Evolutionary conservation across 108 stramenopile genomes (phyloP), one percentile per base, ranked within the genome.

Genomic region (Discostella stelligeroides): DNA sequence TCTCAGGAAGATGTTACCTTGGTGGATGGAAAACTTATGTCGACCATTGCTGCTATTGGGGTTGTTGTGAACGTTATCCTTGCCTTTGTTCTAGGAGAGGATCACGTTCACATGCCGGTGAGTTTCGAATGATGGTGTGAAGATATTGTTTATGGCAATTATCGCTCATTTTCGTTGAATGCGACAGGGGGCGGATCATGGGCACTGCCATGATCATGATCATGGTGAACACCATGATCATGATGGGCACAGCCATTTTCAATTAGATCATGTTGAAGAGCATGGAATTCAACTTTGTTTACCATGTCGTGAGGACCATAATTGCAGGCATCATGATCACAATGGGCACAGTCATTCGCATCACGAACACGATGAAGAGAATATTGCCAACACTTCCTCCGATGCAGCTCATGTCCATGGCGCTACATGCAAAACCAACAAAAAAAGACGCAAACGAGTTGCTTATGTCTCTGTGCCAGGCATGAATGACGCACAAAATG

Each of bases 11-110:
- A 85, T 13, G 18, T 57, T 12, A 47, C 68, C 11, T 8, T 72
- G 28, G 92, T 98, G 11, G 89, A 98, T 68, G 98, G 97, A 58
- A 80, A 71, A 29, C 27, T 98, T 55, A 98, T 98, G 98, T 71
- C 69, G 23, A 58, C 78, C 7, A 82, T 97, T 39, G 98, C 96
- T 0, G 45, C 70, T 25, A 86, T 98, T 68, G 98, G 98, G 6
- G 91, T 98, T 5, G 38, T 94, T 7, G 90, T 97, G 15, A 98
- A 98, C 65, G 40, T 98, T 14, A 78, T 76, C 24, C 68, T 98
- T 47, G 93, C 94, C 0, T 66, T 80, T 21, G 86, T 98, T 15
- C 64, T 96, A 59, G 92, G 90, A 29, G 51, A 94, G 48, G 58
- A 85, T 68, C 92, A 93, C 70, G 86, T 87, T 17, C 90, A 92